phyloP scores from a whole-genome alignment of 2,329 filamentous ascomycete genomes.

The Cordyceps cateniannulata region DNA sequence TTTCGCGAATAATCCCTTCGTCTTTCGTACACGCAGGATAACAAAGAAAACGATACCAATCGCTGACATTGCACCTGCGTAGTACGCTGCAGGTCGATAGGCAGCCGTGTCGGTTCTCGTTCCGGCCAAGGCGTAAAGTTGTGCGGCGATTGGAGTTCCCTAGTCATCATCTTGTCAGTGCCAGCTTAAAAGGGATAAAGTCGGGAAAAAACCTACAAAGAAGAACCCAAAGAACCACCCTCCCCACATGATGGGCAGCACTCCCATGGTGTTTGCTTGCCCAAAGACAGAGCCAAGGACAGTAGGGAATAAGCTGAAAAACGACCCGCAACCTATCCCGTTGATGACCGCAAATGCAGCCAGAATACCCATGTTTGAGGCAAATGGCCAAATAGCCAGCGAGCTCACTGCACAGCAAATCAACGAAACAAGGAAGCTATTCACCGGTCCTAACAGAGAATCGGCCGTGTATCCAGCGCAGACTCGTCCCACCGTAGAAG shows the following conservation, averaged over 20 bases:
- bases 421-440: constrained; percentile 21
- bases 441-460: constrained; percentile 21
- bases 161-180: constrained; percentile 11
- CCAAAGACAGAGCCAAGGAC: constrained; percentile 20
- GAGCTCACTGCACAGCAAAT: constrained; percentile 21
- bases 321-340: constrained; percentile 23
- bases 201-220: constrained; percentile 16
- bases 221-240: constrained; percentile 24
- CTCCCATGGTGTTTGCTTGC: constrained; percentile 19
- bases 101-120: constrained; percentile 13
- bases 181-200: too few species aligned
- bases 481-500: constrained; percentile 22
- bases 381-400: constrained; percentile 22
- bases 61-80: constrained; percentile 22
- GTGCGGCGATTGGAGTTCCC: constrained; percentile 23
- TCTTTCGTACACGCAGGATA: not conserved
- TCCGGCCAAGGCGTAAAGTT: constrained; percentile 20
- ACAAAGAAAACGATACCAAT: constrained; percentile 16
- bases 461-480: constrained; percentile 22
- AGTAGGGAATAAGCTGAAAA: constrained; percentile 23
- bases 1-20: not conserved
- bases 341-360: constrained; percentile 21
- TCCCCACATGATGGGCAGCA: constrained; percentile 23
- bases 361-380: constrained; percentile 18
- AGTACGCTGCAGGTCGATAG: constrained; percentile 23